Evolutionary conservation across 176 grass and related monocot species (phyloP), one percentile per base, ranked within the genome.

Genomic region (Musa beccarii): DNA sequence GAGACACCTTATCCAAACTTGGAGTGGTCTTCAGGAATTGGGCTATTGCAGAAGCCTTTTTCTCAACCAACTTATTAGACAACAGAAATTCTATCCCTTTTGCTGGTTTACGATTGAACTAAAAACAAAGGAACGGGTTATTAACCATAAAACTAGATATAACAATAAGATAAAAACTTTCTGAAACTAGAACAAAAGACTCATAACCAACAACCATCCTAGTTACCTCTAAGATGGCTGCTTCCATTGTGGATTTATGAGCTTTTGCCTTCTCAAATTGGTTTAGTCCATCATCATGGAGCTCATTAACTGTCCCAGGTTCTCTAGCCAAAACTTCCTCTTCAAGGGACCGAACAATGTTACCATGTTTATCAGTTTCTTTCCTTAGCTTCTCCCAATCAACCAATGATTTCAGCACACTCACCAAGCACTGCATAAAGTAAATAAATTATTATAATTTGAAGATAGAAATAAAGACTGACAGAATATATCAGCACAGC

Each of bases 201-300:
- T 8, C 2, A 10, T 71, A 19, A 49, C 72, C 22, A 87, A 86
- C 69, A 23, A 81, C 10, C 28, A 62, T 51, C 53, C 54, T 43
- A 59, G n/a, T 68, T 79, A 96, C 93, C 89, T 92, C 93, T 79
- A 89, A 85, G 61, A 92, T 73, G 66, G 87, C 93, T 69, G 93
- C 85, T 79, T 96, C 93, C 87, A 93, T 83, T 75, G 93, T 96
- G 49, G 87, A 90, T 79, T 96, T 96, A 56, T 93, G 94, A 85
- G 94, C 90, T 89, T 93, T 98, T 71, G 90, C 94, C 77, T 84
- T 91, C 80, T 93, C 90, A 89, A 98, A 93, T 79, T 98, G 90
- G 84, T 90, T 88, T 25, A 85, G 83, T 53, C 81, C 85, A 81
- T 96, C 89, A 73, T 92, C 93, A 71, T 83, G 81, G 81, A 54